These are phyloP conservation scores for Hibiscus mutabilis DNA, from an alignment of 345 rosid species.

Conservation along the genomic window DNA sequence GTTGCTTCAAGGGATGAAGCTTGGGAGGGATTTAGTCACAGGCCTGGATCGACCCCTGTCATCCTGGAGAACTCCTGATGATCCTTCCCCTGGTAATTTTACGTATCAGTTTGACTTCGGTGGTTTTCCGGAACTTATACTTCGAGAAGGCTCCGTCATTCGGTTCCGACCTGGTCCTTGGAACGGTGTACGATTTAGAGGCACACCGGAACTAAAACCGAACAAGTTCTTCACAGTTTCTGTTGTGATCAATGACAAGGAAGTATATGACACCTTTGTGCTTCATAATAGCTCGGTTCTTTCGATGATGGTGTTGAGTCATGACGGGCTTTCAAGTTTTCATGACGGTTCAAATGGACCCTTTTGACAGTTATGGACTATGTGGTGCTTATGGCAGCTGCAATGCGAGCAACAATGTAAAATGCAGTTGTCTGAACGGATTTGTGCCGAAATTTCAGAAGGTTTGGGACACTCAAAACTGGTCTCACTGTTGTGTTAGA, in stretches of 20 bases:
- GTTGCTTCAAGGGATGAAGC: constrained; percentile 39
- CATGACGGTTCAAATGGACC: constrained; percentile 30
- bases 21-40: constrained; percentile 34
- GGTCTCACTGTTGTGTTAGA: constrained; percentile 42
- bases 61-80: constrained; percentile 39
- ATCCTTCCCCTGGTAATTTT: constrained; percentile 33
- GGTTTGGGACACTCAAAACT: constrained; percentile 29
- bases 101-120: constrained; percentile 16
- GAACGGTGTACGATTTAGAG: constrained; percentile 42
- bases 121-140: constrained; percentile 35
- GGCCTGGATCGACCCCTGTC: constrained; percentile 27
- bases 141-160: constrained; percentile 12
- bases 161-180: constrained; percentile 35
- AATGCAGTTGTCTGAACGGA: constrained; percentile 41
- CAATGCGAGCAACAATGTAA: constrained; percentile 23
- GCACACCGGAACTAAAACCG: constrained; percentile 23
- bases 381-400: constrained; percentile 45
- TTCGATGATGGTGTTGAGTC: constrained; percentile 24
- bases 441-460: constrained; percentile 26
- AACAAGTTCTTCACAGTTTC: constrained; percentile 9
- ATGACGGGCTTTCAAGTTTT: constrained; percentile 19
- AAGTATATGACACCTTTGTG: constrained; percentile 30
- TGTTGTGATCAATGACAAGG: constrained; percentile 22
- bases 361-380: constrained; percentile 30
- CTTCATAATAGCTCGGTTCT: constrained; percentile 16